Evolutionary conservation across 257 asterid genomes (phyloP).

Genomic region (Scutellaria barbata): DNA sequence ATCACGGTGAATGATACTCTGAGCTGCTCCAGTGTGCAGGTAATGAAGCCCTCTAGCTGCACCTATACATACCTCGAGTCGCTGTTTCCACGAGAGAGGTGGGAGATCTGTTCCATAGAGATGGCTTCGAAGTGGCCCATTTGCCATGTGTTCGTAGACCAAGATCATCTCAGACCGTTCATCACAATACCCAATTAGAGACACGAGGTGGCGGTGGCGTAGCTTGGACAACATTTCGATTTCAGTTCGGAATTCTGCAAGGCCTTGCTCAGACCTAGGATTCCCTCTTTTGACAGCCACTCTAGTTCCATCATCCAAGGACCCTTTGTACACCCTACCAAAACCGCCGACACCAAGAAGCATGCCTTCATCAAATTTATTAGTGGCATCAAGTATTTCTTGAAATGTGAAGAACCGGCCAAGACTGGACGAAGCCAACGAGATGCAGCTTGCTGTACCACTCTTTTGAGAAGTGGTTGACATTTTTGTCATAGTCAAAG

Average conservation of each 20-base stretch:
- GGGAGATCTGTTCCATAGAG: constrained; percentile 71
- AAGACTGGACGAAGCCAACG: constrained; percentile 57
- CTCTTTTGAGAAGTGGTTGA: constrained; percentile 67
- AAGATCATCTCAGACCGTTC: constrained; percentile 77
- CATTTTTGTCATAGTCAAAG: constrained; percentile 60
- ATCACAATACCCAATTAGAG: constrained; percentile 80
- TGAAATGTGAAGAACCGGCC: constrained; percentile 72
- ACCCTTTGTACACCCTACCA: constrained; percentile 76
- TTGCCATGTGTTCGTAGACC: constrained; percentile 83
- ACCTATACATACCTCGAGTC: constrained; percentile 80
- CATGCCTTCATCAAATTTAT: constrained; percentile 63
- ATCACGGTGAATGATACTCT: constrained; percentile 76
- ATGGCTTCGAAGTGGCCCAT: constrained; percentile 80
- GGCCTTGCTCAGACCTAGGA: constrained; percentile 80
- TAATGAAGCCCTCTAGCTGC: constrained; percentile 87
- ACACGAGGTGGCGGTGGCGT: constrained; percentile 81
- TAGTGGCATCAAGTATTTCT: constrained; percentile 72
- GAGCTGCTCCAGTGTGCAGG: constrained; percentile 82
- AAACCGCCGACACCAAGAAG: constrained; percentile 89
- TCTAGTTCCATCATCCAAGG: constrained; percentile 64
- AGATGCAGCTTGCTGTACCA: constrained; percentile 70
- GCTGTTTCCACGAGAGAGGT: constrained; percentile 65
- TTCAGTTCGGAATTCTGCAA: constrained; percentile 75
- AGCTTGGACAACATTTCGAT: constrained; percentile 80
- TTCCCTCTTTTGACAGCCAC: constrained; percentile 85